phyloP scores from a whole-genome alignment of 2,329 filamentous ascomycete species.

The Helotiales sp. region DNA sequence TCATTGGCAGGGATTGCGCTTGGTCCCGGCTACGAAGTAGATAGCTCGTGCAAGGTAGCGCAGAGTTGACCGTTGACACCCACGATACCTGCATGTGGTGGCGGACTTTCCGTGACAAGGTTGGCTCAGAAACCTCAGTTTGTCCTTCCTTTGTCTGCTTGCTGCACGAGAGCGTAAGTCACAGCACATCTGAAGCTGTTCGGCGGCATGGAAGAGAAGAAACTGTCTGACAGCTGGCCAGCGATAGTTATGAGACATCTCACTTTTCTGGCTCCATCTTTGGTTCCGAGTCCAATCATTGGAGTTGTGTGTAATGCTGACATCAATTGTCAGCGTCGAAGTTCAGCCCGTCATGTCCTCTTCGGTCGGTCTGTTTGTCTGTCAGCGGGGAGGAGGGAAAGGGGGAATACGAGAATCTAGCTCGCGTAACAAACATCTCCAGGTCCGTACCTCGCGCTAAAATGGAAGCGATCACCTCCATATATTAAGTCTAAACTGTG shows the following conservation, averaged over 20 bases:
- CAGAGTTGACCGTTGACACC: neutral
- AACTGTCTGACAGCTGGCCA: conserved; percentile 22
- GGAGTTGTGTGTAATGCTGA: neutral
- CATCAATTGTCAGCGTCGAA: neutral
- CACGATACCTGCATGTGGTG: conserved; percentile 19
- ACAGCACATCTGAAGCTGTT: conserved; percentile 6
- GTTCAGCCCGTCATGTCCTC: neutral
- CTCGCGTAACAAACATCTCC: neutral
- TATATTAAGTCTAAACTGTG: neutral
- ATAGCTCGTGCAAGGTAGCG: neutral
- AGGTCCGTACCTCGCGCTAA: neutral
- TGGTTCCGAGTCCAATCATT: neutral
- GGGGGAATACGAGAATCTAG: conserved; percentile 4
- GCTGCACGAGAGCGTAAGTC: neutral
- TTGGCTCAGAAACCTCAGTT: conserved; percentile 9
- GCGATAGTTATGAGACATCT: conserved; percentile 13
- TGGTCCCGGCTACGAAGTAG: conserved; percentile 10
- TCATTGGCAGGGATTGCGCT: conserved; percentile 19
- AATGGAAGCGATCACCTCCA: neutral
- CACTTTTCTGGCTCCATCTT: neutral
- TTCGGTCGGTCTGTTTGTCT: neutral
- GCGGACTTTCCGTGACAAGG: conserved; percentile 15
- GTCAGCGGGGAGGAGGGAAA: no score
- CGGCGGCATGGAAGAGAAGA: neutral
- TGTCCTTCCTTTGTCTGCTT: no score